Conservation (phyloP, 306 rosid species). For the barrel medic (Medicago truncatula) region DNA sequence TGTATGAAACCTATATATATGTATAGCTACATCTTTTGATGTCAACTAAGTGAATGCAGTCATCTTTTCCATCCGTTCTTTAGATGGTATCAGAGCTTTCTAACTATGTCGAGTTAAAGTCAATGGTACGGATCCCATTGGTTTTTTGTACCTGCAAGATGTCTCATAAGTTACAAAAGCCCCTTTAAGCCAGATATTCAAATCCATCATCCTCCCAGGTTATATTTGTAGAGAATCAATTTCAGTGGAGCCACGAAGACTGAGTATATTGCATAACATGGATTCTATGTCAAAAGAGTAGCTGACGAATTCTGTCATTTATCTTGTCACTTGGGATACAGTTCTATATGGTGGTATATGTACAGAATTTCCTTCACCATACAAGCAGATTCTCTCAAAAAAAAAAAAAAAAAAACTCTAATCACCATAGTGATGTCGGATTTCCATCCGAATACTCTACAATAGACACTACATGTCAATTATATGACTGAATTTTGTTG, state of each 20-base stretch:
- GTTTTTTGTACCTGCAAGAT: too few species aligned
- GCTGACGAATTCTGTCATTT: too few species aligned
- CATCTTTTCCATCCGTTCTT: neutral
- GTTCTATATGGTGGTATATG: too few species aligned
- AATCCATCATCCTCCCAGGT: neutral
- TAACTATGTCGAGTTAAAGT: neutral
- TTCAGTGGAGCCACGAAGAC: neutral
- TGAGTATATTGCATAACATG: neutral
- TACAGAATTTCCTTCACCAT: neutral
- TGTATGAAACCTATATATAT: too few species aligned
- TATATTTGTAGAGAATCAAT: neutral
- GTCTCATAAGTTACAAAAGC: too few species aligned
- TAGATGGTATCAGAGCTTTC: neutral
- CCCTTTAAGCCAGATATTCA: too few species aligned
- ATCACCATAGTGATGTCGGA: neutral
- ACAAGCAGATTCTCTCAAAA: neutral
- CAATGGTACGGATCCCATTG: neutral
- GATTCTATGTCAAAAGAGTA: too few species aligned
- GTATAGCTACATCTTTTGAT: too few species aligned
- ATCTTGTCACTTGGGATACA: too few species aligned
- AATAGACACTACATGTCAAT: too few species aligned
- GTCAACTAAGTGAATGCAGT: neutral
- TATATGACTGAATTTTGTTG: too few species aligned
- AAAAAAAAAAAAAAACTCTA: neutral
- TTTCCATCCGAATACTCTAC: neutral